Conservation (phyloP, 805 yeast species). For the Myxozyma mucilagina region DNA sequence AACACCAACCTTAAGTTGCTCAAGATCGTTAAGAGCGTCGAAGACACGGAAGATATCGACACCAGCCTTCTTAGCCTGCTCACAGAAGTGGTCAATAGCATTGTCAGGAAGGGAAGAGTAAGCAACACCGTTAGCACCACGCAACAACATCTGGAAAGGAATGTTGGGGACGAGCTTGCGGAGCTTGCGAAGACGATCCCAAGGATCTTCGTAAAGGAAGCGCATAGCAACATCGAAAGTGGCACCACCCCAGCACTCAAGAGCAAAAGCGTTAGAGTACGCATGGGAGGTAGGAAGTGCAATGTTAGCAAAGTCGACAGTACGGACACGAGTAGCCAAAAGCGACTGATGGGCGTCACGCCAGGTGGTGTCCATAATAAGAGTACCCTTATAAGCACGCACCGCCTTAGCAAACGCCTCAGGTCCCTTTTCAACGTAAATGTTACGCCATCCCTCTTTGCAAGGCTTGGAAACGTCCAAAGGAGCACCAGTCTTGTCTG, state of each 20-base stretch:
- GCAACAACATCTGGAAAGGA: slow-evolving; percentile 97
- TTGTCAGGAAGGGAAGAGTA: slow-evolving; percentile 97
- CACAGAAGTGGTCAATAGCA: slow-evolving; percentile 95
- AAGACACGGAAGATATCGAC: slow-evolving; percentile 97
- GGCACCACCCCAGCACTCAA: slow-evolving; percentile 99
- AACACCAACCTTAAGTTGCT: slow-evolving; percentile 95
- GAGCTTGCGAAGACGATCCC: slow-evolving; percentile 90
- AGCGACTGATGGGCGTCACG: slow-evolving; percentile 99
- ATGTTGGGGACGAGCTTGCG: slow-evolving; percentile 93
- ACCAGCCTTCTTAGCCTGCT: slow-evolving; percentile 92
- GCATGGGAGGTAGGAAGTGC: slow-evolving; percentile 95
- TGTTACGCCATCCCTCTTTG: slow-evolving; percentile 89
- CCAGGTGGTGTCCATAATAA: slow-evolving; percentile 99
- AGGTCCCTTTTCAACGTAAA: slow-evolving; percentile 81
- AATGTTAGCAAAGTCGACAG: slow-evolving; percentile 84
- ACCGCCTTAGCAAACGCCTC: slow-evolving; percentile 86
- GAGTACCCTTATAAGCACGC: slow-evolving; percentile 77
- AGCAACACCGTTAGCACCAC: slow-evolving; percentile 99
- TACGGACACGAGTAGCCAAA: slow-evolving; percentile 95
- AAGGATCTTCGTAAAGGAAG: slow-evolving; percentile 97
- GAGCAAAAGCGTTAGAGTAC: slow-evolving; percentile 82
- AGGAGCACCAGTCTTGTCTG: slow-evolving; percentile 60
- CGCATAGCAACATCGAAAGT: slow-evolving; percentile 99
- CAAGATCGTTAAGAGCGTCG: slow-evolving; percentile 95
- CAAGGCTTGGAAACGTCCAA: slow-evolving; percentile 60